phyloP scores from a whole-genome alignment of 2,329 filamentous ascomycete genomes.

The Hysterium pulicare region DNA sequence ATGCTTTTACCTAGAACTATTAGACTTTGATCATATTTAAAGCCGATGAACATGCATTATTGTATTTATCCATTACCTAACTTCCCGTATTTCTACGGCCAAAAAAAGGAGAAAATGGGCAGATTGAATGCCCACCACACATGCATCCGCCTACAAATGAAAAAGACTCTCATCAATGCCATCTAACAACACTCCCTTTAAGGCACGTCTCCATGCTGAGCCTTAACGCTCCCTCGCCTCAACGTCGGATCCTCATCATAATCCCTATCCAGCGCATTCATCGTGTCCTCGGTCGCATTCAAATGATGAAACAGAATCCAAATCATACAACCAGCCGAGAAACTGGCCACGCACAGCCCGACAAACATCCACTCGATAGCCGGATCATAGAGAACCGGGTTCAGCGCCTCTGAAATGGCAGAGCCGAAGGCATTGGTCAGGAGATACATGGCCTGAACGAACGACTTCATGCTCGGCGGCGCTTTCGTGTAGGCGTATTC shows the following conservation, averaged over 20 bases:
- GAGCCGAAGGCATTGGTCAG: conserved; percentile 60
- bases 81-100: no score
- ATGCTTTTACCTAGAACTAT: no score
- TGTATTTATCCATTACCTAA: no score
- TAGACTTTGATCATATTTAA: no score
- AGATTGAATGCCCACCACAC: no score
- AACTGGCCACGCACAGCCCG: conserved; percentile 27
- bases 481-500: conserved; percentile 50
- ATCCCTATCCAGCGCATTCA: conserved; percentile 36
- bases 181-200: no score
- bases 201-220: no score
- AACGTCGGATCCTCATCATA: conserved; percentile 29
- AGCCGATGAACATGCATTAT: no score
- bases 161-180: no score
- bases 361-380: conserved; percentile 62
- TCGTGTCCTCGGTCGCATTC: conserved; percentile 34
- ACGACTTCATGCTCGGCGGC: conserved; percentile 46
- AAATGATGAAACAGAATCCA: conserved; percentile 39
- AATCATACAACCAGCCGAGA: conserved; percentile 31
- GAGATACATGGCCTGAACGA: conserved; percentile 54
- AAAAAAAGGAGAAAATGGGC: no score
- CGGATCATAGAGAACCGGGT: conserved; percentile 60
- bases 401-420: conserved; percentile 61
- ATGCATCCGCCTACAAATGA: no score
- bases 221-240: no score